Evolutionary conservation across 1,139 yeast species (phyloP).

Genomic region (Candida mesenterica): DNA sequence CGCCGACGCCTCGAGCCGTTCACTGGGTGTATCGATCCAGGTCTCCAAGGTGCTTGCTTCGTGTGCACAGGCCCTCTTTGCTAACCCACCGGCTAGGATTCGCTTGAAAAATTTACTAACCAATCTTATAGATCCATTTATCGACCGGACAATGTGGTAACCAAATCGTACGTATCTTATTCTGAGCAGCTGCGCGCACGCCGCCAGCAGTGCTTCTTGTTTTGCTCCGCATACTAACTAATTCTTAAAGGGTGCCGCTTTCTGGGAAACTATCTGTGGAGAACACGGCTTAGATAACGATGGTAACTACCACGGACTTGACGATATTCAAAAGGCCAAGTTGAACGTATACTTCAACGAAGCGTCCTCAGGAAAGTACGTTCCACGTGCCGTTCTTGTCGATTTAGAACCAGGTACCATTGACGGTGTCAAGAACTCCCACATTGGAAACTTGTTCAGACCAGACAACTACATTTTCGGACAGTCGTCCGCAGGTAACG

Average conservation of each 20-base stretch:
- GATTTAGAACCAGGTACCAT: conserved; percentile 94
- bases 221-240: conserved; percentile 24
- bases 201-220: neutral
- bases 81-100: too few species aligned
- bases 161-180: conserved; percentile 69
- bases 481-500: conserved; percentile 90
- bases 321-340: conserved; percentile 64
- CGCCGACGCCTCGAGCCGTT: too few species aligned
- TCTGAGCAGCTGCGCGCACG: too few species aligned
- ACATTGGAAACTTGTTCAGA: conserved; percentile 79
- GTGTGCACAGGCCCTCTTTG: too few species aligned
- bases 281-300: conserved; percentile 91
- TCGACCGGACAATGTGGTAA: conserved; percentile 99
- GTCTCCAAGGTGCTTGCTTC: too few species aligned
- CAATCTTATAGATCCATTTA: conserved; percentile 69
- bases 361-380: conserved; percentile 82
- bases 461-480: conserved; percentile 90
- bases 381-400: conserved; percentile 88
- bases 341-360: conserved; percentile 51
- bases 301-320: conserved; percentile 72
- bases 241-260: conserved; percentile 79
- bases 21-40: too few species aligned
- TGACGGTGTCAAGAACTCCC: conserved; percentile 75
- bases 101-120: conserved; percentile 20
- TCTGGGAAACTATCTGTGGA: conserved; percentile 96